Evolutionary conservation across 2,329 filamentous ascomycete species (phyloP), one percentile per base, ranked within the genome.

Genomic region (Colletotrichum sansevieriae): DNA sequence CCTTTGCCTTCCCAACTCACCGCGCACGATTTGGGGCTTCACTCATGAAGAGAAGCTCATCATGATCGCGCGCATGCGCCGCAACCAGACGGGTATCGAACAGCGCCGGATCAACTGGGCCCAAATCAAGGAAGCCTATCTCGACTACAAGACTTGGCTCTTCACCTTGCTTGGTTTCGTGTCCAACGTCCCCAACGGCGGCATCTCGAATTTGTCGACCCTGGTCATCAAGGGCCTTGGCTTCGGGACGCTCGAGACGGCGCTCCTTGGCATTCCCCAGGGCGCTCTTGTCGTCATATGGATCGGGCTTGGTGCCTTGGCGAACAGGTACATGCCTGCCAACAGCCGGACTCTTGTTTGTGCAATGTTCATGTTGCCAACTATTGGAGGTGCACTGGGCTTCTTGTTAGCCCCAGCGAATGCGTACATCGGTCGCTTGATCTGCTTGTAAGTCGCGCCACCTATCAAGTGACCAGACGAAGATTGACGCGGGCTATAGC

Each of bases 191-290:
- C 82, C 82, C 2, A 90, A 89, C 59, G 88, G 87, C 4, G 88
- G 87, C 35, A 88, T 89, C 63, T 84, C 82, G 35, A 89, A 88
- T 71, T 90, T 90, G 62, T 85, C 84, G 15, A 80, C 87, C 0
- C 81, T 90, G n/a, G 87, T 90, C 66, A 88, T 90, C 72, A 75
- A 85, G 68, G 86, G 87, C 0, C 84, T 89, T 35, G 87, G 88
- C 7, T 88, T 88, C 72, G 71, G 77, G 13, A 78, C 76, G 0
- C 70, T 81, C 12, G 70, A 78, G 29, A 81, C 79, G 2, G 76
- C 78, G 4, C 74, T 82, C 4, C 71, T 82, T 4, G 78, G 78
- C 10, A 81, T 82, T 15, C 80, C 80, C 0, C 78, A 81, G 51
- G 80, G 80, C 3, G 75, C 70, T 4, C 71, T 81, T 3, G 76